phyloP scores from a whole-genome alignment of 495 filamentous ascomycete genomes.

The Aspergillus panamensis region DNA sequence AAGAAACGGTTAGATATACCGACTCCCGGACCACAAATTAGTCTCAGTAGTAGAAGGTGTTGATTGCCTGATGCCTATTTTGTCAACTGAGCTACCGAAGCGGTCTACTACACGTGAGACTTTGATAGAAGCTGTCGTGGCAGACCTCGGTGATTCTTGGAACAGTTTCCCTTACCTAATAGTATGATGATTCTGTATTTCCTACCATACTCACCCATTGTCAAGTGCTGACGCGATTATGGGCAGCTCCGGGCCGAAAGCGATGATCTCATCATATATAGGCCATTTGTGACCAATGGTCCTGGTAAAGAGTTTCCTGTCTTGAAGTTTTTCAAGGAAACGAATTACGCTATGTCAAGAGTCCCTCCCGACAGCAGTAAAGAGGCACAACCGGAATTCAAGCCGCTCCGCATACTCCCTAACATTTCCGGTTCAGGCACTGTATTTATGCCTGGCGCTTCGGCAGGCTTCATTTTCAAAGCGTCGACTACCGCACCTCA shows the following conservation, averaged over 20 bases:
- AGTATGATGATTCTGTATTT: constrained; percentile 42
- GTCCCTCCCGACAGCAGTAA: constrained; percentile 36
- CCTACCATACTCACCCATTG: neutral
- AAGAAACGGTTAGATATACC: constrained; percentile 35
- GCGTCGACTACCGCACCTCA: constrained; percentile 70
- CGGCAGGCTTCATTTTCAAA: constrained; percentile 75
- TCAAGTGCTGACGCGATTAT: constrained; percentile 9
- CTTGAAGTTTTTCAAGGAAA: constrained; percentile 75
- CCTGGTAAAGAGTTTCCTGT: constrained; percentile 32
- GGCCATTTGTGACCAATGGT: constrained; percentile 57
- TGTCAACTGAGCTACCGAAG: constrained; percentile 69
- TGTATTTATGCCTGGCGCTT: constrained; percentile 74
- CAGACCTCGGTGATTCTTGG: constrained; percentile 75
- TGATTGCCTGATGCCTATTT: constrained; percentile 69
- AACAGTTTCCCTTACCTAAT: constrained; percentile 74
- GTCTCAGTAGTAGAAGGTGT: constrained; percentile 57
- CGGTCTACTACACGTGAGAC: constrained; percentile 66
- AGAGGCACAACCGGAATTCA: constrained; percentile 36
- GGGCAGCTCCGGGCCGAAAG: constrained; percentile 67
- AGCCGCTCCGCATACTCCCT: constrained; percentile 56
- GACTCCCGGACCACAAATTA: constrained; percentile 36
- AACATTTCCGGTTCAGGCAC: constrained; percentile 72
- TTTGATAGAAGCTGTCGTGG: constrained; percentile 72
- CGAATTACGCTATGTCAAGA: constrained; percentile 57
- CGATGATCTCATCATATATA: constrained; percentile 84